phyloP scores from a whole-genome alignment of 768 basidiomycete genomes.

The Paxillus involutus region DNA sequence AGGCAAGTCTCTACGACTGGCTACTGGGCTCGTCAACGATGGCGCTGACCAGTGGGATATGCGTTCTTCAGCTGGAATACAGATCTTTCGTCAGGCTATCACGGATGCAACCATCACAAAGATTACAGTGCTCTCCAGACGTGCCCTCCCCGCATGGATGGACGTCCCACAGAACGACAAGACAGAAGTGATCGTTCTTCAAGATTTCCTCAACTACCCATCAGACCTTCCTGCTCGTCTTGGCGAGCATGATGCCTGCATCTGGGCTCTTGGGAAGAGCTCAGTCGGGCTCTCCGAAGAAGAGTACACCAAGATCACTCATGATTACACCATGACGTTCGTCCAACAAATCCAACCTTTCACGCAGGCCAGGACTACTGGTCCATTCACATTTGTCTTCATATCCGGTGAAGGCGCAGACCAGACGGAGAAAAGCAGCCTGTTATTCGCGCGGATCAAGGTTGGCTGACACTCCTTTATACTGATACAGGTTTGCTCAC shows the following conservation, averaged over 20 bases:
- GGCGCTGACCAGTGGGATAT: no score
- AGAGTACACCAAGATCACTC: slow-evolving; percentile 34
- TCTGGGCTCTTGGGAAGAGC: slow-evolving; percentile 37
- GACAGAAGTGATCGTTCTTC: slow-evolving; percentile 31
- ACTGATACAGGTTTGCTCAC: not conserved
- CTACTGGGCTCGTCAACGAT: no score
- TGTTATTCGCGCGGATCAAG: slow-evolving; percentile 39
- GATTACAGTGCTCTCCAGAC: slow-evolving; percentile 35
- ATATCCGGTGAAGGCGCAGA: slow-evolving; percentile 39
- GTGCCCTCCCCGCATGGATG: slow-evolving; percentile 33
- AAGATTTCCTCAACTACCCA: slow-evolving; percentile 34
- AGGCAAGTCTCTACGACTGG: no score
- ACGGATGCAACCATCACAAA: slow-evolving; percentile 25
- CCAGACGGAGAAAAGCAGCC: slow-evolving; percentile 18
- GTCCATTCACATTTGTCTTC: slow-evolving; percentile 39
- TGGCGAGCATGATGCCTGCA: slow-evolving; percentile 33
- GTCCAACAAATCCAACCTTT: slow-evolving; percentile 30
- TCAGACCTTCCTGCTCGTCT: slow-evolving; percentile 27
- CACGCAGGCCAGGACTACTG: slow-evolving; percentile 6
- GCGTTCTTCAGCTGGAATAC: no score
- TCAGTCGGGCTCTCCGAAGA: slow-evolving; percentile 28
- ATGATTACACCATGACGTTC: slow-evolving; percentile 34
- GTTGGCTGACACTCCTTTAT: slow-evolving; percentile 16
- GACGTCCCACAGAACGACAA: slow-evolving; percentile 25
- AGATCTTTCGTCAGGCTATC: slow-evolving; percentile 20